Evolutionary conservation across 495 filamentous ascomycete species (phyloP).

Genomic region (Aspergillus asperescens): DNA sequence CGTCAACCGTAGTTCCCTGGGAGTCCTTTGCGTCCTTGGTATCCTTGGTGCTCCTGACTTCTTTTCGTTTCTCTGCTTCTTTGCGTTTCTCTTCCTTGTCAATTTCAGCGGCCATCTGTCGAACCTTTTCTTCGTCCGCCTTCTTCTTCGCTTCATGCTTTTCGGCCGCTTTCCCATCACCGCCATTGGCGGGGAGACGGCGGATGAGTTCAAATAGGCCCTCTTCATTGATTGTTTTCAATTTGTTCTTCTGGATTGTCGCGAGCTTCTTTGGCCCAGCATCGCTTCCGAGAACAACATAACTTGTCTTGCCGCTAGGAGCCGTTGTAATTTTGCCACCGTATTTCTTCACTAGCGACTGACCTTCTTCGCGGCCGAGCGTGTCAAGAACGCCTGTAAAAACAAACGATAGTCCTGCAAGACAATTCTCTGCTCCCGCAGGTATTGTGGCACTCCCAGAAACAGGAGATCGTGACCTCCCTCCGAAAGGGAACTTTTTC

Average conservation of each 20-base stretch:
- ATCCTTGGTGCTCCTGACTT: conserved; percentile 11
- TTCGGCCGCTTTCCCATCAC: conserved; percentile 79
- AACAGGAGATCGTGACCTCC: conserved; percentile 51
- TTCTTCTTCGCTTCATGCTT: conserved; percentile 76
- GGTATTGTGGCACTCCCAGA: conserved; percentile 68
- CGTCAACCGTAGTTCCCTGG: conserved; percentile 39
- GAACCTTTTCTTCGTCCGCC: conserved; percentile 71
- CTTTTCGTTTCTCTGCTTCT: conserved; percentile 24
- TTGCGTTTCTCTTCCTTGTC: conserved; percentile 54
- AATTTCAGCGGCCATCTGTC: conserved; percentile 74
- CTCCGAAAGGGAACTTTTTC: conserved; percentile 67
- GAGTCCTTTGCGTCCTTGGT: neutral
- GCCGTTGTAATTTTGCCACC: conserved; percentile 84
- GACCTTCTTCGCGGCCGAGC: conserved; percentile 78
- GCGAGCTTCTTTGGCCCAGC: conserved; percentile 92
- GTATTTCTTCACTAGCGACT: conserved; percentile 82
- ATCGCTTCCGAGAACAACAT: conserved; percentile 83
- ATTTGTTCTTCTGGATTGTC: conserved; percentile 67
- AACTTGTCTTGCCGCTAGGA: conserved; percentile 88
- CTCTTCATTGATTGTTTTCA: conserved; percentile 91
- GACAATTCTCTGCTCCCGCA: conserved; percentile 78
- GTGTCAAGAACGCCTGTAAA: conserved; percentile 84
- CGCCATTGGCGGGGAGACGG: conserved; percentile 77
- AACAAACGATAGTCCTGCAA: conserved; percentile 92
- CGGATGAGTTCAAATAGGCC: conserved; percentile 86